Evolutionary conservation across 2,329 filamentous ascomycete genomes (phyloP), one percentile per base, ranked within the genome.

Genomic region (Fusarium penzigii): DNA sequence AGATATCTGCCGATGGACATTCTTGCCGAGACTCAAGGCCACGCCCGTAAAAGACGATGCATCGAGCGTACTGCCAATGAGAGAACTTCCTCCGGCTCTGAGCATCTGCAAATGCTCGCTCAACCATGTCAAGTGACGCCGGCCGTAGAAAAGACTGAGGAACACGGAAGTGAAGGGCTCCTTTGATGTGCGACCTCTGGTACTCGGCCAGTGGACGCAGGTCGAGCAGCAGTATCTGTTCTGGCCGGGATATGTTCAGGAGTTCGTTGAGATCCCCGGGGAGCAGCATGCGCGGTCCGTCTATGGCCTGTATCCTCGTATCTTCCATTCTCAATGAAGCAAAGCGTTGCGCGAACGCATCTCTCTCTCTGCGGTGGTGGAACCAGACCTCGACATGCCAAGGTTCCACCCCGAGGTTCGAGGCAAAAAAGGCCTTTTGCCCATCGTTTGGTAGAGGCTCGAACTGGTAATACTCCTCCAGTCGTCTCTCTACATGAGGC

Each of bases 351-450:
- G 70, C 70, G 32, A 78, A 74, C 16, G 72, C 66, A 54, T 81
- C 78, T 44, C 75, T 75, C 45, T 81, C 75, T 29, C 78, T 74
- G 17, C 79, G 76, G 52, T 81, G 77, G 53, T 79, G 75, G 61
- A 82, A 83, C 81, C 81, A 84, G 48, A 80, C 73, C 51, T 80
- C 74, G 29, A 84, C 72, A 55, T 82, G 77, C 44, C 71, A 68
- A 3, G 75, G 72, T 49, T 82, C 78, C 20, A 81, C 75, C 13
- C 78, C 78, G 3, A 83, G 66, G 39, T 78, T 83, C 1, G 80
- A 83, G 10, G 81, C 79, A 40, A 82, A 69, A 61, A 81, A 78
- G 39, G 79, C 79, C 36, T 76, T 76, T 39, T 80, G 75, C 1
- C 74, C 76, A 43, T 79, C 72, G 40, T 72, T 80, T 2, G 81